Percentiles rank a stretch among this genome's conserved stretches.
phyloP scores from a whole-genome alignment of 2,329 filamentous ascomycete genomes.

The Exophiala sideris region DNA sequence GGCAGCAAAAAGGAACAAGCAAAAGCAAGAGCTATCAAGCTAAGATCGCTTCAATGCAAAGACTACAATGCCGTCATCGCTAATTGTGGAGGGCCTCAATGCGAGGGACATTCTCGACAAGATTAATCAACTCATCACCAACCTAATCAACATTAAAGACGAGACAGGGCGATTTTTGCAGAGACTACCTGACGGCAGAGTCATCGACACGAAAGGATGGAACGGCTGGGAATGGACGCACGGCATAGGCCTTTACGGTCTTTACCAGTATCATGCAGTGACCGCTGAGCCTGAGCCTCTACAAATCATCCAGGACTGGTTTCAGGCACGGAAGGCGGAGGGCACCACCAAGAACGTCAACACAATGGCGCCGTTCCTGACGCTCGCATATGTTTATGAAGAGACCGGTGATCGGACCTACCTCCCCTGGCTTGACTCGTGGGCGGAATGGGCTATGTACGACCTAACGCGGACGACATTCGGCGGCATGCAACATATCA shows the following conservation, averaged over 20 bases:
- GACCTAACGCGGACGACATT: constrained; percentile 69
- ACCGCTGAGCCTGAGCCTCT: constrained; percentile 61
- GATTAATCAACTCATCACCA: constrained; percentile 66
- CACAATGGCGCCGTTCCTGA: constrained; percentile 72
- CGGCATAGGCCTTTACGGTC: constrained; percentile 73
- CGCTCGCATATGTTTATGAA: constrained; percentile 74
- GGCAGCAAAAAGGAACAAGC: not conserved
- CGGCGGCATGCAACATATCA: constrained; percentile 72
- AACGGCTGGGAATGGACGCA: constrained; percentile 69
- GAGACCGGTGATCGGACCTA: constrained; percentile 66
- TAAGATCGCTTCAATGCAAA: no score
- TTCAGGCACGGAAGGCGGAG: constrained; percentile 62
- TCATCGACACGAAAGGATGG: constrained; percentile 84
- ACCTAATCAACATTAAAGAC: constrained; percentile 75
- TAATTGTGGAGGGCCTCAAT: constrained; percentile 17
- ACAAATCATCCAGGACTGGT: constrained; percentile 70
- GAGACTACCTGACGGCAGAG: constrained; percentile 65
- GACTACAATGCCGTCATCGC: constrained; percentile 16
- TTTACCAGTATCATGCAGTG: constrained; percentile 77
- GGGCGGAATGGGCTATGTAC: constrained; percentile 80
- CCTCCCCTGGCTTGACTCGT: constrained; percentile 72
- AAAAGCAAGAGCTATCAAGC: not conserved
- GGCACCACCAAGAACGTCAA: constrained; percentile 82
- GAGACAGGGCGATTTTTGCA: constrained; percentile 70
- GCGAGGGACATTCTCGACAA: constrained; percentile 46